These are phyloP conservation scores for Incumbomyces delicatus DNA, from an alignment of 2,329 filamentous ascomycete genomes.

Conservation along the genomic window DNA sequence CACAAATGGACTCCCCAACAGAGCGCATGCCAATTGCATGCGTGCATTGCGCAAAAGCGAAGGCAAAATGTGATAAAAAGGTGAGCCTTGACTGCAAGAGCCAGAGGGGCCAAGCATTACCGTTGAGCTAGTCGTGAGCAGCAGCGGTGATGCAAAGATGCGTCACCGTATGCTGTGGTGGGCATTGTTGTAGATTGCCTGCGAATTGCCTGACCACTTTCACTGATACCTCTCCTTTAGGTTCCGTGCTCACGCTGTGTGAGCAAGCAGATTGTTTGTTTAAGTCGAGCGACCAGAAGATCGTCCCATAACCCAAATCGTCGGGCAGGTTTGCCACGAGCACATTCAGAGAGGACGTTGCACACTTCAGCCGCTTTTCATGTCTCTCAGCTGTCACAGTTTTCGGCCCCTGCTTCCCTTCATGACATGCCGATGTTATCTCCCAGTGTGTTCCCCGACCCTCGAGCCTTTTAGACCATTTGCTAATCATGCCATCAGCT, in stretches of 20 bases:
- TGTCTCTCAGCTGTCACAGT: slow-evolving; percentile 18
- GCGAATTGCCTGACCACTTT: background rate
- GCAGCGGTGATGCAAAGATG: background rate
- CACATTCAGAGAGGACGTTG: slow-evolving; percentile 18
- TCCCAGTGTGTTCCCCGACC: slow-evolving; percentile 11
- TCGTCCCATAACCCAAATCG: slow-evolving; percentile 20
- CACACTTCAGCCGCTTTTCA: slow-evolving; percentile 19
- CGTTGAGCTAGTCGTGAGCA: background rate
- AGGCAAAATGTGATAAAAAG: slow-evolving; percentile 24
- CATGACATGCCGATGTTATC: slow-evolving; percentile 14
- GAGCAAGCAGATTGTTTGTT: slow-evolving; percentile 21
- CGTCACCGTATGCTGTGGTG: background rate
- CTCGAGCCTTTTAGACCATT: background rate
- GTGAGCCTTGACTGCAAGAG: slow-evolving; percentile 9
- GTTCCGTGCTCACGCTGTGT: slow-evolving; percentile 23
- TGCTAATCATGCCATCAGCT: too few species aligned
- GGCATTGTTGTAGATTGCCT: too few species aligned
- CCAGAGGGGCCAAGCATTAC: background rate
- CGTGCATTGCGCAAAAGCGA: slow-evolving; percentile 22
- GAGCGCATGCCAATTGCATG: slow-evolving; percentile 23
- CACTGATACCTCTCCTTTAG: slow-evolving; percentile 9
- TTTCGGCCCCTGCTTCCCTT: slow-evolving; percentile 8
- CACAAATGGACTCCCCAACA: slow-evolving; percentile 17
- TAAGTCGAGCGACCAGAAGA: slow-evolving; percentile 19
- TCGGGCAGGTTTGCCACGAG: slow-evolving; percentile 15